These are phyloP conservation scores for Saccharum spontaneum DNA, from an alignment of 176 grass and related monocot species.

Conservation along the genomic window DNA sequence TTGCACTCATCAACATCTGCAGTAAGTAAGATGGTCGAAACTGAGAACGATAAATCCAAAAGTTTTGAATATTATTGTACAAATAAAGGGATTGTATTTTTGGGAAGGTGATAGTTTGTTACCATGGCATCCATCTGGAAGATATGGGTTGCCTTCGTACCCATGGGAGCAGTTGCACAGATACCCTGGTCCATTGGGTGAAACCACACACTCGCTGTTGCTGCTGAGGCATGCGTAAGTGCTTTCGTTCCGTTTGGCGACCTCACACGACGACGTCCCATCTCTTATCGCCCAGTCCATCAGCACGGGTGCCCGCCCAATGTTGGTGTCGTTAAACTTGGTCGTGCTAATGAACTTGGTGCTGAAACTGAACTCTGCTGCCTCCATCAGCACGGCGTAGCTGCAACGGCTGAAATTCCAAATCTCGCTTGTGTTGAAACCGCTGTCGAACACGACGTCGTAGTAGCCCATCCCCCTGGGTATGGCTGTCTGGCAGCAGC, in stretches of 20 bases:
- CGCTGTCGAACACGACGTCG: fast-evolving
- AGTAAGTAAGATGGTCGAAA: background rate
- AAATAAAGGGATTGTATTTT: too few species aligned
- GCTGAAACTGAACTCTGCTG: too few species aligned
- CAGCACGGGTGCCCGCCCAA: too few species aligned
- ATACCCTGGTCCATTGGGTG: constrained; percentile 8
- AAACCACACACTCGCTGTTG: too few species aligned
- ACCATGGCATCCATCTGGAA: constrained; percentile 26
- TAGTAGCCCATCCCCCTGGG: background rate
- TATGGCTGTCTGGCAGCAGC: constrained; percentile 42
- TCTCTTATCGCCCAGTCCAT: too few species aligned
- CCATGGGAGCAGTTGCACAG: constrained; percentile 31
- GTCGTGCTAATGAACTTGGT: too few species aligned
- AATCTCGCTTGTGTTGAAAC: background rate
- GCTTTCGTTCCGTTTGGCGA: too few species aligned
- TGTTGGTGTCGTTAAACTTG: too few species aligned
- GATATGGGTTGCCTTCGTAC: constrained; percentile 34
- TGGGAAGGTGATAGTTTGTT: background rate
- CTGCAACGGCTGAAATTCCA: background rate
- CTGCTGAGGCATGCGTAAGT: too few species aligned
- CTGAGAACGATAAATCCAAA: background rate
- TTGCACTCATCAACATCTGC: constrained; percentile 36
- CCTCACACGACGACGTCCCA: background rate
- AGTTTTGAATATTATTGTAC: too few species aligned
- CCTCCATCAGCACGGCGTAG: background rate